phyloP scores from a whole-genome alignment of 805 yeast species.

The Candida pseudofarinosa region DNA sequence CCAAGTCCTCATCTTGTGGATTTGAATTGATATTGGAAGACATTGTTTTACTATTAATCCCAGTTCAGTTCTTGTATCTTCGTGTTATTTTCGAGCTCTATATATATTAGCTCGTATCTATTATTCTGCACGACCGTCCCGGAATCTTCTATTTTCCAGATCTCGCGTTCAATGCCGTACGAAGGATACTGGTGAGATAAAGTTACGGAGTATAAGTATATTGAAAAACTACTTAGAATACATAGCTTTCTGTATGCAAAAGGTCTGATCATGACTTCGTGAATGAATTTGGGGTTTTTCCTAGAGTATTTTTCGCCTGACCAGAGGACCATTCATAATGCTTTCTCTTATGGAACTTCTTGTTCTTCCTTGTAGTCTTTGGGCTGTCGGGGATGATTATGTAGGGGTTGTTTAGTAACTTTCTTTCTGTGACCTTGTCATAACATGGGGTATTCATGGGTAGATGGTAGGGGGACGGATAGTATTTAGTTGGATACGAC shows the following conservation, averaged over 20 bases:
- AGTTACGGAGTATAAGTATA: too few relatives aligned
- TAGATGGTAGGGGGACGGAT: slow-evolving; percentile 1
- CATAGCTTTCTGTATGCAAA: too few relatives aligned
- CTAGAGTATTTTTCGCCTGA: not conserved
- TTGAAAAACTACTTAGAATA: too few relatives aligned
- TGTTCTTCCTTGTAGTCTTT: slow-evolving; percentile 4
- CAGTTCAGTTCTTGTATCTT: not conserved
- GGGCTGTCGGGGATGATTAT: slow-evolving; percentile 22
- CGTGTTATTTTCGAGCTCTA: not conserved
- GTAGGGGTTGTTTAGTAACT: slow-evolving; percentile 24
- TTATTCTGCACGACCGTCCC: not conserved
- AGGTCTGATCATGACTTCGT: not conserved
- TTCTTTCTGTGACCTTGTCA: slow-evolving; percentile 24
- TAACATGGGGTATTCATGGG: slow-evolving; percentile 8
- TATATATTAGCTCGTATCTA: not conserved
- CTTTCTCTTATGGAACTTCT: not conserved
- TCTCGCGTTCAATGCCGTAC: too few relatives aligned
- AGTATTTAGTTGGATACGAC: slow-evolving; percentile 4
- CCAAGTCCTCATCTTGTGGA: slow-evolving; percentile 48
- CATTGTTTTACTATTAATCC: slow-evolving; percentile 2
- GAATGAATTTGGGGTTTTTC: not conserved
- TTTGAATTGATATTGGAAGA: slow-evolving; percentile 5
- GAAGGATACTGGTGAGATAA: too few relatives aligned
- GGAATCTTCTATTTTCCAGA: not conserved
- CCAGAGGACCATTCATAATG: not conserved